Evolutionary conservation across 768 basidiomycete species (phyloP).

Genomic region (Mrakia frigida): DNA sequence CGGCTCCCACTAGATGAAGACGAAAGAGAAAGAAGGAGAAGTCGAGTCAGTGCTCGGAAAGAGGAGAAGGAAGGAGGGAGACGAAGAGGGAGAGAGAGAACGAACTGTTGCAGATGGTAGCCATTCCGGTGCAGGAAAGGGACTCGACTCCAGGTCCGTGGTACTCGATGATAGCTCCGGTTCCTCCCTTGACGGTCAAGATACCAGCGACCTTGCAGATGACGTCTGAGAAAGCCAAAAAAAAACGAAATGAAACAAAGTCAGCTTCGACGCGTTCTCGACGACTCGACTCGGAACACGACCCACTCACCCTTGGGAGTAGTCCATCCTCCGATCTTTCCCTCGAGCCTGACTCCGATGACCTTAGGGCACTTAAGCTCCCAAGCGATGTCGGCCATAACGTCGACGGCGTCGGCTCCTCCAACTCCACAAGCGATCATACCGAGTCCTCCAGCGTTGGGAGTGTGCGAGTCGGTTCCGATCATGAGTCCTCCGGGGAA

Average conservation of each 20-base stretch:
- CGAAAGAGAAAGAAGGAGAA: background rate
- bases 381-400: constrained; percentile 98
- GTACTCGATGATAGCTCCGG: constrained; percentile 97
- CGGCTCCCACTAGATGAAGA: constrained; percentile 69
- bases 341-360: constrained; percentile 93
- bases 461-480: constrained; percentile 98
- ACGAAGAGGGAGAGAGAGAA: constrained; percentile 48
- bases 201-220: constrained; percentile 99
- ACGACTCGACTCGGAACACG: background rate
- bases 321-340: constrained; percentile 94
- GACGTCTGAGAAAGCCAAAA: constrained; percentile 59
- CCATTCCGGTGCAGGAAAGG: constrained; percentile 97
- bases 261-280: background rate
- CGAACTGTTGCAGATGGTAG: constrained; percentile 77
- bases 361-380: constrained; percentile 99
- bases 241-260: background rate
- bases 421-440: constrained; percentile 91
- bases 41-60: background rate
- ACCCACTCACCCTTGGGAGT: constrained; percentile 75
- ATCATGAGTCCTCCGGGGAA: constrained; percentile 99
- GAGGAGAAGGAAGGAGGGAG: background rate
- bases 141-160: constrained; percentile 90
- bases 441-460: constrained; percentile 97
- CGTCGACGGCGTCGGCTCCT: constrained; percentile 98
- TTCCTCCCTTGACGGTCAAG: constrained; percentile 98